phyloP scores from a whole-genome alignment of 768 basidiomycete genomes.

The Chiua virens region DNA sequence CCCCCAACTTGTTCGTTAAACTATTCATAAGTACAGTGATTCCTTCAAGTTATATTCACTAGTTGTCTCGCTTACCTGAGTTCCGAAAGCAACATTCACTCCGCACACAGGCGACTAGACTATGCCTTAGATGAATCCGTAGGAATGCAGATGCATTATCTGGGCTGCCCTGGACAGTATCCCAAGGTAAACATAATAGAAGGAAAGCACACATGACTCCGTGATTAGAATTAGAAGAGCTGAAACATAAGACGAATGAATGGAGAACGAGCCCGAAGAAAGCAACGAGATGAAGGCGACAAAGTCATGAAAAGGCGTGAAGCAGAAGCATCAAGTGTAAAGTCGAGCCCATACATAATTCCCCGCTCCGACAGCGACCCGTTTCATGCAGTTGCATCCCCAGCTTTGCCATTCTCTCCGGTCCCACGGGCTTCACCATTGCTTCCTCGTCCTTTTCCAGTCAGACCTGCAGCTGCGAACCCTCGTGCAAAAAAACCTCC shows the following conservation, averaged over 20 bases:
- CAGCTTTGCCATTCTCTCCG: slow-evolving; percentile 27
- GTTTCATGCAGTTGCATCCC: slow-evolving; percentile 25
- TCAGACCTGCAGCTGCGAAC: slow-evolving; percentile 71
- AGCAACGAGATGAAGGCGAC: slow-evolving; percentile 6
- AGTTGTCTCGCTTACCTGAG: no score
- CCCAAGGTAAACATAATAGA: slow-evolving; percentile 21
- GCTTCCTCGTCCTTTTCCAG: slow-evolving; percentile 28
- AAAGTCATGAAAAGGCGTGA: slow-evolving; percentile 20
- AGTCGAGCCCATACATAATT: slow-evolving; percentile 15
- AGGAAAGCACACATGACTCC: slow-evolving; percentile 25
- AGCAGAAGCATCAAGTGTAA: slow-evolving; percentile 18
- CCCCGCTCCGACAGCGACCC: slow-evolving; percentile 16
- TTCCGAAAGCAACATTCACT: no score
- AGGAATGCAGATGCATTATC: slow-evolving; percentile 21
- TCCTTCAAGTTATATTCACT: no score
- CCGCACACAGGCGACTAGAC: no score
- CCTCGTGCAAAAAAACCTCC: slow-evolving; percentile 59
- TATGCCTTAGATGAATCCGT: slow-evolving; percentile 5
- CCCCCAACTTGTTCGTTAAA: no score
- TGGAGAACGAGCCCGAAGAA: slow-evolving; percentile 7
- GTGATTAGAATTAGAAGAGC: slow-evolving; percentile 15
- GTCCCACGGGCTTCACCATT: slow-evolving; percentile 32
- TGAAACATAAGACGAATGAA: slow-evolving; percentile 8
- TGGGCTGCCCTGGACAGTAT: slow-evolving; percentile 11
- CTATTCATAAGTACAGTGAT: no score